Evolutionary conservation across 2,329 filamentous ascomycete genomes (phyloP), one percentile per base, ranked within the genome.

Genomic region (Hymenotorrendiella dingleyae): DNA sequence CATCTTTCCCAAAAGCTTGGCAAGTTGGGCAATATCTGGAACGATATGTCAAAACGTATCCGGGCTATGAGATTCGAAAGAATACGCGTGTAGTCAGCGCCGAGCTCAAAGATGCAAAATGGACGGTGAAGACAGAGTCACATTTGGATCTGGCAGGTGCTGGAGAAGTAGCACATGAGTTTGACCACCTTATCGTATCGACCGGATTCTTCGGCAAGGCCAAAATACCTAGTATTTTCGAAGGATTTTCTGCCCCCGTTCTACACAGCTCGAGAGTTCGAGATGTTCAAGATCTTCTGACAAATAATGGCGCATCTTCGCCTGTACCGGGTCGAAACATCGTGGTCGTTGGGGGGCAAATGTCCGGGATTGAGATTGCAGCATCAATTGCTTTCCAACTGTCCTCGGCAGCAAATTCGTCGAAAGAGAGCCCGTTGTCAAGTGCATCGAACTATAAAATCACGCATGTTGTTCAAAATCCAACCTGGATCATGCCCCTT

Each of bases 321-420:
- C 43, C 4, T 54, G 56, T 0, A 1, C 32, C 41, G 4, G 69
- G 69, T 1, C 74, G 76, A 14, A 86, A 81, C 55, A 78, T 93
- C 12, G 69, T 88, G 1, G 70, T 94, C 0, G 76, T 89, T 1
- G 87, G 87, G 1, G 86, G 86, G 0, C 85, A 89, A 54, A 89
- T 93, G 74, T 91, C 86, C 2, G 86, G 86, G 0, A 76, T 85
- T 4, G 87, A 94, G 65, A 82, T 83, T 36, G 82, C 86, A 0
- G 81, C 78, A 8, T 80, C 81, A 2, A 76, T 90, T 37, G 85
- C 84, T 9, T 71, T 78, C 4, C 79, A 89, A 48, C 62, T 91
- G 1, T 90, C 86, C 0, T 79, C 79, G 5, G 73, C 74, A 3
- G 62, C 64, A 10, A 68, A 83, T 58, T 73, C 76, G 0, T 74